Evolutionary conservation across 176 grass and related monocot genomes (phyloP), one percentile per base, ranked within the genome.

Genomic region (Typha latifolia): DNA sequence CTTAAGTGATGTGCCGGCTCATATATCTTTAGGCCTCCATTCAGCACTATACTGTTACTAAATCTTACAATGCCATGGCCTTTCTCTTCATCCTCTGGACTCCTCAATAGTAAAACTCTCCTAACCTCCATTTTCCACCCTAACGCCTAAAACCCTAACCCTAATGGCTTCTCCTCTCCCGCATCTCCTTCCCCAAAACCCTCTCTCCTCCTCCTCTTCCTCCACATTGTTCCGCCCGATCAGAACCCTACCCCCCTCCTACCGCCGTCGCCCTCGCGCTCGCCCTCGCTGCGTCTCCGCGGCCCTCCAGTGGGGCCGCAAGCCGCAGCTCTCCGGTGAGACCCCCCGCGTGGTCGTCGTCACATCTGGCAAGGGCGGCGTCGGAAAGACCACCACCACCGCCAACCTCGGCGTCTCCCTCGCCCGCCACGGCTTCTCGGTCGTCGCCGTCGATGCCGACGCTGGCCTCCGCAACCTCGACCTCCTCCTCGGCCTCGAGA

Each of bases 281-380:
- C 48, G 32, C 59, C 49, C 16, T 48, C 50, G 12, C 63, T 50
- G 18, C 19, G 62, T 61, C 7, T 43, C 51, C 13, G 31, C 73
- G 18, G 19, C 63, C 32, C 29, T 76, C 8, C 73, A 76, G 73
- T 76, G 73, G 73, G 53, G 53, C 51, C 63, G 73, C 14, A 76
- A 67, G 80, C 82, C 82, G 12, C 64, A 92, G 83, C 83, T 97
- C 32, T 66, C 94, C 12, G 94, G 94, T 47, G 83, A 87, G 23
- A 83, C 81, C 19, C 94, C 88, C 16, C 89, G 88, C 26, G 89
- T 91, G 29, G 85, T 92, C 12, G 94, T 99, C 29, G 84, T 99
- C 22, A 93, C 94, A 59, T 99, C 94, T 2, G 89, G 94, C 4
- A 99, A 99, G 71, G 94, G 89, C 57, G 94, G 94, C 70, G 89